These are phyloP conservation scores for Kwoniella botswanensis DNA, from an alignment of 768 basidiomycete species.

Conservation along the genomic window DNA sequence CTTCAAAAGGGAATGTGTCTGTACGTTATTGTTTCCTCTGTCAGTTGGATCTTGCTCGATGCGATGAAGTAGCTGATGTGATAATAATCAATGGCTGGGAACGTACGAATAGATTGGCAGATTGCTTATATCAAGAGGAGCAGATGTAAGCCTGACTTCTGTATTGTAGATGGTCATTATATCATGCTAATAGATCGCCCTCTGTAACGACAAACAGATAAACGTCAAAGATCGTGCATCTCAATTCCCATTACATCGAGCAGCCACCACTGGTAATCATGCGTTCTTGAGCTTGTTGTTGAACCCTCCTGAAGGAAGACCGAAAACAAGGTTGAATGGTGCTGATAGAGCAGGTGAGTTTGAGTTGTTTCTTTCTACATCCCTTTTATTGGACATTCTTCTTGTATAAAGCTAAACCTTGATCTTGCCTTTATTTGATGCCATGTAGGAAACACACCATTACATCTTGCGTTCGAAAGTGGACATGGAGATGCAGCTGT, in stretches of 20 bases:
- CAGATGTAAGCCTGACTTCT: conserved; percentile 71
- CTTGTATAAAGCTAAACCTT: not conserved
- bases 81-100: not conserved
- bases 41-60: not conserved
- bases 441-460: conserved; percentile 81
- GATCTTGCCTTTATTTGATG: not conserved
- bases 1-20: conserved; percentile 55
- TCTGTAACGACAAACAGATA: conserved; percentile 64
- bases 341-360: conserved; percentile 57
- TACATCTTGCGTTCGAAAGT: conserved; percentile 97
- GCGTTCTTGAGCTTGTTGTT: conserved; percentile 87
- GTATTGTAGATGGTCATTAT: not conserved
- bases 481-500: conserved; percentile 91
- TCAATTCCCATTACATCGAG: conserved; percentile 93
- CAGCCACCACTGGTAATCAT: conserved; percentile 90
- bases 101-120: conserved; percentile 72
- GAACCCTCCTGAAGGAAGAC: conserved; percentile 73
- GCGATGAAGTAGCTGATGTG: not conserved
- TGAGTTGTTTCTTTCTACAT: too few species aligned
- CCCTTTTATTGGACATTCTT: not conserved
- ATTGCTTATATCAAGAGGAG: conserved; percentile 81
- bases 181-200: not conserved
- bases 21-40: conserved; percentile 24
- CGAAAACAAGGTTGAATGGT: conserved; percentile 80
- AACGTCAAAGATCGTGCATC: conserved; percentile 93